Conservation (phyloP, 371 early-diverging fungal genomes). For the Coemansia sp. region DNA sequence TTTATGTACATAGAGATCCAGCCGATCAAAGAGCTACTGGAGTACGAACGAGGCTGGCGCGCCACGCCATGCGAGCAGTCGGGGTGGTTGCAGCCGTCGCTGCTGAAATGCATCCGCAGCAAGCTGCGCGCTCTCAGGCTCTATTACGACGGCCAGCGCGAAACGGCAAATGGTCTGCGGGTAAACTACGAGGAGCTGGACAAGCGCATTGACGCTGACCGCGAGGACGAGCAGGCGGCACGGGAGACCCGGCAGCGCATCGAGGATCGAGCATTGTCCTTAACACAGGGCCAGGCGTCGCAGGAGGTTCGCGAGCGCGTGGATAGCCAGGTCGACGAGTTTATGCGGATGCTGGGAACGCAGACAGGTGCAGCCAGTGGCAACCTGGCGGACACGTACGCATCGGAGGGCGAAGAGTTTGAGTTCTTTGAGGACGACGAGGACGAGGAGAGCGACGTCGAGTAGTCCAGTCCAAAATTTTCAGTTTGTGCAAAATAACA, state of each 20-base stretch:
- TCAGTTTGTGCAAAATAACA: too few species aligned
- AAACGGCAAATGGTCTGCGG: conserved; percentile 2
- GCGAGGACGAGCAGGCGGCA: conserved; percentile 16
- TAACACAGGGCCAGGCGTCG: conserved; percentile 12
- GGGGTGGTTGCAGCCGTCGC: conserved; percentile 40
- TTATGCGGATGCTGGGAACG: conserved; percentile 29
- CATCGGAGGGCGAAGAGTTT: conserved; percentile 20
- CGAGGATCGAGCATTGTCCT: conserved; percentile 18
- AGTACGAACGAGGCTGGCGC: conserved; percentile 27
- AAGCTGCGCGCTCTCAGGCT: conserved; percentile 20
- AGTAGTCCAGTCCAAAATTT: background rate
- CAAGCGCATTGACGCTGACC: conserved; percentile 14
- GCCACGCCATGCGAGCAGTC: conserved; percentile 25
- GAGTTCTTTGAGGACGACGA: conserved; percentile 20
- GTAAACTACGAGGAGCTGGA: conserved; percentile 31
- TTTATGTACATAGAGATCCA: conserved; percentile 22
- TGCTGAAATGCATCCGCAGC: conserved; percentile 16
- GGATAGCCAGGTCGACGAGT: conserved; percentile 26
- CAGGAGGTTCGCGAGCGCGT: conserved; percentile 16
- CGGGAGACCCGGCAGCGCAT: conserved; percentile 3
- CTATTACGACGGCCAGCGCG: background rate
- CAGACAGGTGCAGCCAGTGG: background rate
- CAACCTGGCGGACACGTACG: conserved; percentile 1
- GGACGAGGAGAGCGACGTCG: conserved; percentile 4
- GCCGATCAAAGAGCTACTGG: conserved; percentile 20